A percentile compares a stretch with the other conserved stretches of the same genome.
These are phyloP conservation scores for Cutaneotrichosporon sp. DNA, from an alignment of 1,284 basidiomycete species.

Conservation along the genomic window DNA sequence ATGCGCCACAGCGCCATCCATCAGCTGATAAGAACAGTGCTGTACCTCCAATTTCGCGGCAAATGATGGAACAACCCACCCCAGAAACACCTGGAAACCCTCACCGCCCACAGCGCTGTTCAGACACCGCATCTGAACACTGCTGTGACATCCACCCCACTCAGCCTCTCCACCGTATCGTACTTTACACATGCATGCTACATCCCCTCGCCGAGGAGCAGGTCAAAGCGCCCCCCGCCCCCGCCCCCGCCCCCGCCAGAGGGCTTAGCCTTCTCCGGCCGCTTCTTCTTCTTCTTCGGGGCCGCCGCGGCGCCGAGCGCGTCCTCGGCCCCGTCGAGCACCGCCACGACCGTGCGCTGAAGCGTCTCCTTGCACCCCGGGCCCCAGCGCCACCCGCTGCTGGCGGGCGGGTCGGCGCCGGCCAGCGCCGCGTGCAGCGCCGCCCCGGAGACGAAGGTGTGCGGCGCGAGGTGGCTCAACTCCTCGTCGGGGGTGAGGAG, in stretches of 20 bases:
- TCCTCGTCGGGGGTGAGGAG: slow-evolving; percentile 27
- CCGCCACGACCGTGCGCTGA: slow-evolving; percentile 1
- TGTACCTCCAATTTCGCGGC: no score
- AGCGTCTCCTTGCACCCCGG: background rate
- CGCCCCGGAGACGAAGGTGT: slow-evolving; percentile 40
- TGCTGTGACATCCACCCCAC: no score
- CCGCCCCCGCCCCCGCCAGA: background rate
- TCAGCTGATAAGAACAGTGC: no score
- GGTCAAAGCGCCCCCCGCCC: slow-evolving; percentile 1
- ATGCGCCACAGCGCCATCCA: no score
- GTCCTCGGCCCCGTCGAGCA: slow-evolving; percentile 4
- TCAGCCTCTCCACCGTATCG: no score
- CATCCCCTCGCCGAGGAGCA: slow-evolving; percentile 1
- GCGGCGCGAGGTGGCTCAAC: slow-evolving; percentile 39
- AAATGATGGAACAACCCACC: no score
- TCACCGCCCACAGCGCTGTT: no score
- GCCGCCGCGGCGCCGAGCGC: background rate
- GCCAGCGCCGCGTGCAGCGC: slow-evolving; percentile 35
- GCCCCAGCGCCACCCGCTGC: slow-evolving; percentile 21
- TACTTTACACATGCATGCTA: background rate
- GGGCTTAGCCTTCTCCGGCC: no score
- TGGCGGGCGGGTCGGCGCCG: slow-evolving; percentile 13
- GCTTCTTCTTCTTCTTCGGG: slow-evolving; percentile 1
- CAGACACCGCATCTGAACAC: background rate
- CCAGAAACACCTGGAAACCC: no score